Percentiles rank a stretch among this genome's conserved stretches.
Conservation (phyloP, 1,284 basidiomycete species). For the Apiotrichum domesticum region DNA sequence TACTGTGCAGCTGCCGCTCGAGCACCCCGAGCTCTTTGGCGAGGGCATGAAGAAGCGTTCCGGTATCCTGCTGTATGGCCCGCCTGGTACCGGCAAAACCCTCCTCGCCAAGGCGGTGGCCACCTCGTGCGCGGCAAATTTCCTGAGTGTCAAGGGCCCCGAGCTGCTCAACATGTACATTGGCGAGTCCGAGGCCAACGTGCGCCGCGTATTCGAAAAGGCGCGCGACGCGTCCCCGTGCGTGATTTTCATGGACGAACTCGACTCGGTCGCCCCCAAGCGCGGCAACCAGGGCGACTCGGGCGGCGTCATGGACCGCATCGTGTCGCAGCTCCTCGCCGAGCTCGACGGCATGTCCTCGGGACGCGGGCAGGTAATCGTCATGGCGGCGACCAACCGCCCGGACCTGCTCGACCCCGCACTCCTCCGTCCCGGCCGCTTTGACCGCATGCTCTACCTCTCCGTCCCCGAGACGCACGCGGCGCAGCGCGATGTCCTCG, state of each 20-base stretch:
- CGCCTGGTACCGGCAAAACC: conserved; percentile 92
- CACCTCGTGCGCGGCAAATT: conserved; percentile 84
- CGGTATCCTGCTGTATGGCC: conserved; percentile 71
- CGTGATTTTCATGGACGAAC: conserved; percentile 96
- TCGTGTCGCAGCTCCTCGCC: conserved; percentile 91
- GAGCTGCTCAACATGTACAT: conserved; percentile 98
- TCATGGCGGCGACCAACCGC: conserved; percentile 96
- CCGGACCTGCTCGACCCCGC: conserved; percentile 94
- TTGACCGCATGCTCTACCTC: conserved; percentile 95
- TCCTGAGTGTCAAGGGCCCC: conserved; percentile 94
- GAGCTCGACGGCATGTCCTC: conserved; percentile 88
- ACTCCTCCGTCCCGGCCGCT: conserved; percentile 84
- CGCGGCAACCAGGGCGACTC: conserved; percentile 91
- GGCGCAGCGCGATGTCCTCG: conserved; percentile 79
- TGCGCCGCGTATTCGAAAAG: conserved; percentile 83
- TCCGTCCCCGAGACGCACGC: conserved; percentile 84
- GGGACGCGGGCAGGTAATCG: conserved; percentile 64
- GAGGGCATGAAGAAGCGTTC: conserved; percentile 93
- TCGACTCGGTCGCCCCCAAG: conserved; percentile 94
- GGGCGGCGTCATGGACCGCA: conserved; percentile 95
- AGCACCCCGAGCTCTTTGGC: conserved; percentile 88
- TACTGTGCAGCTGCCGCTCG: conserved; percentile 91
- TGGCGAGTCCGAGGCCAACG: conserved; percentile 95
- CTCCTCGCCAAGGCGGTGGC: conserved; percentile 71
- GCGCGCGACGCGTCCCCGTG: conserved; percentile 86